Evolutionary conservation across 2,329 filamentous ascomycete species (phyloP).

Genomic region (Cercospora zeina): DNA sequence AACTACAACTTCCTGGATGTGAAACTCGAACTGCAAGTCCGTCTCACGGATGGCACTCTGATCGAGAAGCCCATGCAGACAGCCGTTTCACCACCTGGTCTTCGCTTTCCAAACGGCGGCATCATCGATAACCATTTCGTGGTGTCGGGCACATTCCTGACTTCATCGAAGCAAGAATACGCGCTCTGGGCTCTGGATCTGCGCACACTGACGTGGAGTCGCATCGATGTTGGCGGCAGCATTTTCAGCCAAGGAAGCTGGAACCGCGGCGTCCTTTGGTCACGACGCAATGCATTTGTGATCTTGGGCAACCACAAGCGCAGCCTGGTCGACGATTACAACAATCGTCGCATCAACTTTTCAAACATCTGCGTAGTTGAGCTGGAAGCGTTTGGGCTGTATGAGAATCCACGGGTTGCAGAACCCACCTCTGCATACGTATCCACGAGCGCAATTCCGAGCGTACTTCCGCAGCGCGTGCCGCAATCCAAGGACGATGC

Average conservation of each 20-base stretch:
- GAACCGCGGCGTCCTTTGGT: conserved; percentile 95
- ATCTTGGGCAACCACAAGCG: conserved; percentile 91
- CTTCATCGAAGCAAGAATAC: conserved; percentile 97
- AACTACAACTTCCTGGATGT: conserved; percentile 99
- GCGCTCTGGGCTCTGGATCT: conserved; percentile 93
- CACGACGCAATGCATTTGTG: conserved; percentile 89
- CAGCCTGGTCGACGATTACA: conserved; percentile 95
- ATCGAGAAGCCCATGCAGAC: conserved; percentile 87
- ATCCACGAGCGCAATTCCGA: conserved; percentile 70
- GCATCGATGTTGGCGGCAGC: conserved; percentile 89
- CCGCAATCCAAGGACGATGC: conserved; percentile 47
- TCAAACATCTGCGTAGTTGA: conserved; percentile 96
- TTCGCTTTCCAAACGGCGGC: conserved; percentile 93
- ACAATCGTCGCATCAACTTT: conserved; percentile 96
- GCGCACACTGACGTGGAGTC: conserved; percentile 84
- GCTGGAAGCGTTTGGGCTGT: conserved; percentile 93
- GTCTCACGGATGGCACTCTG: conserved; percentile 77
- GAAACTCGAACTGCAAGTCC: conserved; percentile 88
- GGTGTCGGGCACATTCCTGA: conserved; percentile 94
- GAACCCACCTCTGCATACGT: conserved; percentile 78
- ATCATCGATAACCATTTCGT: conserved; percentile 96
- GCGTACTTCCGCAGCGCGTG: conserved; percentile 16
- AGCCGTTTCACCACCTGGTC: conserved; percentile 80
- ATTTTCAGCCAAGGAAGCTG: conserved; percentile 97
- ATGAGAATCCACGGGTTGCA: conserved; percentile 85